Evolutionary conservation across 2,329 filamentous ascomycete genomes (phyloP), one percentile per base, ranked within the genome.

Genomic region (Mycosphaerelloides madeirae): DNA sequence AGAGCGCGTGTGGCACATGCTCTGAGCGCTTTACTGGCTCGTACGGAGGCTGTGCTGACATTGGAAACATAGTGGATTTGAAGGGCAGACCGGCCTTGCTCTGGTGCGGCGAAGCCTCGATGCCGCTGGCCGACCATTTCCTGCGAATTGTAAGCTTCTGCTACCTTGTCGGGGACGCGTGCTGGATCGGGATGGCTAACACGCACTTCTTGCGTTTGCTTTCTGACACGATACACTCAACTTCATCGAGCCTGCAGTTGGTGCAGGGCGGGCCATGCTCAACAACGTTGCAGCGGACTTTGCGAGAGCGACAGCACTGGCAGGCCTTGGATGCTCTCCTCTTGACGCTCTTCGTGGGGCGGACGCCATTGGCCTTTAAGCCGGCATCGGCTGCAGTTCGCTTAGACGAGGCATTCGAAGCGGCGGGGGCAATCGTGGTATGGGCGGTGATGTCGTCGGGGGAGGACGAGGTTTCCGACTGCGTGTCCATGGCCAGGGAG

Each of bases 241-340:
- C 83, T 63, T 85, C 82, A 65, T 88, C 85, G 71, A 85, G 79
- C 52, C 86, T 77, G 69, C 88, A 94, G 67, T 95, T 95, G 44
- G 86, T 89, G 66, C 88, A 95, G 1, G 88, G 88, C 33, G 84
- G 84, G 38, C 85, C 84, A 65, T 81, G 79, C 66, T 95, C 88
- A 47, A 93, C 88, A 44, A 95, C 89, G 71, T 96, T 90, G 72
- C 90, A 96, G 45, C 90, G 81, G 32, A 96, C 90, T 66, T 96
- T 96, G 62, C 90, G 82, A 45, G 85, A 83, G 59, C 90, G 80
- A 68, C 90, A 95, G 58, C 85, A 88, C 51, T 88, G 87, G 65
- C 90, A 96, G 14, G 90, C 90, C 57, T 91, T 86, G 8, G 89
- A 88, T n/a, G 90, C 89, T 62, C 90, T 80, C 60, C 89, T 79